A percentile compares a stretch with the other conserved stretches of the same genome.
Evolutionary conservation across 1,139 yeast species (phyloP).

Genomic region (Suhomyces bolitotheri): DNA sequence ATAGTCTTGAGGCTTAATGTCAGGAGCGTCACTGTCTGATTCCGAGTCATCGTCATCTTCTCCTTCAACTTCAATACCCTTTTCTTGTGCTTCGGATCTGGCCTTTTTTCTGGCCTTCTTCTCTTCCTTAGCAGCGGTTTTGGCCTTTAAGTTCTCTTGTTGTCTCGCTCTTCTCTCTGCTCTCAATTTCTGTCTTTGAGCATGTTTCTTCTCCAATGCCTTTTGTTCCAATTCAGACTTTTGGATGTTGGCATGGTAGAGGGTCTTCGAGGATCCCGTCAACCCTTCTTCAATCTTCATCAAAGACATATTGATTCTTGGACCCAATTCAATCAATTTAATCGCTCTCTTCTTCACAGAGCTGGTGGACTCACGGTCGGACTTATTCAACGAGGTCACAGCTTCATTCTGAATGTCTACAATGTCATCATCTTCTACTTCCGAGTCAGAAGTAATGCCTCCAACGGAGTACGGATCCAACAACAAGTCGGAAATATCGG

Average conservation of each 20-base stretch:
- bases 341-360: constrained; percentile 75
- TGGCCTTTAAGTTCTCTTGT: constrained; percentile 73
- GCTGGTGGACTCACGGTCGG: constrained; percentile 26
- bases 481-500: constrained; percentile 80
- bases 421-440: constrained; percentile 88
- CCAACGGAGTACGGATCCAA: constrained; percentile 81
- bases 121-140: constrained; percentile 70
- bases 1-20: constrained; percentile 45
- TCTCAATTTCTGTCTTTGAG: constrained; percentile 59
- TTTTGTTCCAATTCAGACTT: constrained; percentile 64
- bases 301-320: constrained; percentile 74
- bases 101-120: constrained; percentile 73
- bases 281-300: constrained; percentile 92
- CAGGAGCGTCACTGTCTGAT: constrained; percentile 32
- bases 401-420: constrained; percentile 61
- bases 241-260: constrained; percentile 71
- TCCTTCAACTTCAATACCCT: constrained; percentile 26
- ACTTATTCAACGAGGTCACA: constrained; percentile 16
- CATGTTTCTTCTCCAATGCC: constrained; percentile 68
- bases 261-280: constrained; percentile 70
- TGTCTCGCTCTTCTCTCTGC: constrained; percentile 76
- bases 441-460: constrained; percentile 86
- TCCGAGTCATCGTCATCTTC: constrained; percentile 14
- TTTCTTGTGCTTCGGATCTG: constrained; percentile 36
- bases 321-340: constrained; percentile 91